phyloP scores from a whole-genome alignment of 2,329 filamentous ascomycete genomes.

The Penicillium sclerotiorum region DNA sequence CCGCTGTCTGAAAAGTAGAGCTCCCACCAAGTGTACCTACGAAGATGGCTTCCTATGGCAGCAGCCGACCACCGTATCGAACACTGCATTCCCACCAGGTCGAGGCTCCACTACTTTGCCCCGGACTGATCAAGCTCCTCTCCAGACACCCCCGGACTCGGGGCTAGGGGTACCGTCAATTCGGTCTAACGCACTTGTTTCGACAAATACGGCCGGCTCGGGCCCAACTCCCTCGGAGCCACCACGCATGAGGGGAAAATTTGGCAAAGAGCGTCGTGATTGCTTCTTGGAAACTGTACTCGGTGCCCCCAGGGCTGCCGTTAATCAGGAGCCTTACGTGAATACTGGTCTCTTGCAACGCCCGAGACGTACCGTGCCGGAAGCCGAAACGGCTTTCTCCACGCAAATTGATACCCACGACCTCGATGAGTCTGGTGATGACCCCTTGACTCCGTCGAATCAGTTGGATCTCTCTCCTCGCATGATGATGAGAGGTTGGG shows the following conservation, averaged over 20 bases:
- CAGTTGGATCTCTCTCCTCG: constrained; percentile 36
- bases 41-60: constrained; percentile 45
- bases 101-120: constrained; percentile 25
- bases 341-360: constrained; percentile 33
- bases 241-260: not conserved
- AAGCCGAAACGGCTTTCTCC: not conserved
- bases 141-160: constrained; percentile 34
- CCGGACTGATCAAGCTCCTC: constrained; percentile 24
- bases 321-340: constrained; percentile 36
- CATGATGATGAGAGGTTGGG: constrained; percentile 41
- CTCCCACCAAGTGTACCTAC: constrained; percentile 41
- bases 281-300: constrained; percentile 39
- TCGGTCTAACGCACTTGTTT: constrained; percentile 25
- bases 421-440: constrained; percentile 23
- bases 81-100: constrained; percentile 26
- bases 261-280: constrained; percentile 28
- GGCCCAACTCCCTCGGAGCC: constrained; percentile 10
- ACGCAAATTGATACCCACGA: constrained; percentile 15
- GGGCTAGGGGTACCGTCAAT: constrained; percentile 29
- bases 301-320: constrained; percentile 36
- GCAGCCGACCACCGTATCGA: constrained; percentile 38
- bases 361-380: constrained; percentile 19
- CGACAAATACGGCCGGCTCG: constrained; percentile 11
- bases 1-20: constrained; percentile 42
- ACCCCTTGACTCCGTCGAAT: constrained; percentile 32